These are phyloP conservation scores for Salvia miltiorrhiza DNA, from an alignment of 257 asterid genomes.

Conservation along the genomic window DNA sequence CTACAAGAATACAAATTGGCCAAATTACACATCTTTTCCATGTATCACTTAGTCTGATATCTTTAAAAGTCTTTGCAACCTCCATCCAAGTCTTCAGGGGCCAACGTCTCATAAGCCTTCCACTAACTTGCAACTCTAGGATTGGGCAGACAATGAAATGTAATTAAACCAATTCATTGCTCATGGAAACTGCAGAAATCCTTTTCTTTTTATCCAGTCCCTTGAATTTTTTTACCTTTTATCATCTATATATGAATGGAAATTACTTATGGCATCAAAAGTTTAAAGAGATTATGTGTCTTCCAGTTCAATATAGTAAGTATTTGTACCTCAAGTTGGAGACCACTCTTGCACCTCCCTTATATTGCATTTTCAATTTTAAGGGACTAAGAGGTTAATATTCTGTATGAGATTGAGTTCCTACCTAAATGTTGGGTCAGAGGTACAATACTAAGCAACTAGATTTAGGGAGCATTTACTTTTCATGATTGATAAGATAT, in stretches of 20 bases:
- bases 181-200: background rate
- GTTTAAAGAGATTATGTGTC: background rate
- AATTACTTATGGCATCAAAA: background rate
- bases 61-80: background rate
- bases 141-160: background rate
- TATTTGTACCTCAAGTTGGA: background rate
- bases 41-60: background rate
- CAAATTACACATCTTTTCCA: background rate
- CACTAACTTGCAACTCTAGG: background rate
- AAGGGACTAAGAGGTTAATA: background rate
- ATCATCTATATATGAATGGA: background rate
- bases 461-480: too few relatives aligned
- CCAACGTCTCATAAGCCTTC: background rate
- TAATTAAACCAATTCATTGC: background rate
- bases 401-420: background rate
- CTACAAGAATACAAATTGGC: background rate
- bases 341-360: background rate
- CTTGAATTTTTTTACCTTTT: background rate
- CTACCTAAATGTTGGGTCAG: conserved; percentile 5
- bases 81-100: background rate
- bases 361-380: background rate
- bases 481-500: too few relatives aligned
- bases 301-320: background rate
- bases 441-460: background rate
- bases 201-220: background rate